Evolutionary conservation across 306 rosid genomes (phyloP).

Genomic region (Sphenostylis stenocarpa): DNA sequence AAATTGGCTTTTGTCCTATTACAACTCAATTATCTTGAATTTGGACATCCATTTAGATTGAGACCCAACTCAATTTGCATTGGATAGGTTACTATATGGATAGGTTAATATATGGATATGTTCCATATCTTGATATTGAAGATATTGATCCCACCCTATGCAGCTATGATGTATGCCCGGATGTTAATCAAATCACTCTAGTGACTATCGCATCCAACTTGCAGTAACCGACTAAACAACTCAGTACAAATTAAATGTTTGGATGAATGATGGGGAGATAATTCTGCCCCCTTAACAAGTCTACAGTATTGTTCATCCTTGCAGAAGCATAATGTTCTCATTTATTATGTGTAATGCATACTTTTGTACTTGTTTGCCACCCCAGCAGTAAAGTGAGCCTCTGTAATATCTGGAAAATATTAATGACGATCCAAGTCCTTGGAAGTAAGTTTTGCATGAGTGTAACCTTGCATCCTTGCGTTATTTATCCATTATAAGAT

Average conservation of each 20-base stretch:
- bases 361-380: neutral
- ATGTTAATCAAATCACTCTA: neutral
- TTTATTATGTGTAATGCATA: neutral
- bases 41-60: neutral
- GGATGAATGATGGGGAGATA: neutral
- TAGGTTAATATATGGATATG: neutral
- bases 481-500: neutral
- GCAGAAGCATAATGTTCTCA: neutral
- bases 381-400: neutral
- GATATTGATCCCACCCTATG: neutral
- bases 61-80: neutral
- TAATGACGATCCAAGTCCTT: neutral
- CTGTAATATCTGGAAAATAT: neutral
- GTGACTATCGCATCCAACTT: neutral
- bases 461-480: neutral
- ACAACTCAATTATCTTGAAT: neutral
- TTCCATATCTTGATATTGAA: neutral
- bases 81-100: too few relatives aligned
- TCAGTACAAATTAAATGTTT: neutral
- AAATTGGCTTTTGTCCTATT: neutral
- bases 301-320: neutral
- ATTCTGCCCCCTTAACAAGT: neutral
- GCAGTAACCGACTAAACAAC: neutral
- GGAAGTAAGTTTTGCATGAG: neutral
- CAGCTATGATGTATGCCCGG: neutral